A percentile compares a stretch with the other conserved stretches of the same genome.
phyloP scores from a whole-genome alignment of 495 filamentous ascomycete genomes.

The Pyronema omphalodes region DNA sequence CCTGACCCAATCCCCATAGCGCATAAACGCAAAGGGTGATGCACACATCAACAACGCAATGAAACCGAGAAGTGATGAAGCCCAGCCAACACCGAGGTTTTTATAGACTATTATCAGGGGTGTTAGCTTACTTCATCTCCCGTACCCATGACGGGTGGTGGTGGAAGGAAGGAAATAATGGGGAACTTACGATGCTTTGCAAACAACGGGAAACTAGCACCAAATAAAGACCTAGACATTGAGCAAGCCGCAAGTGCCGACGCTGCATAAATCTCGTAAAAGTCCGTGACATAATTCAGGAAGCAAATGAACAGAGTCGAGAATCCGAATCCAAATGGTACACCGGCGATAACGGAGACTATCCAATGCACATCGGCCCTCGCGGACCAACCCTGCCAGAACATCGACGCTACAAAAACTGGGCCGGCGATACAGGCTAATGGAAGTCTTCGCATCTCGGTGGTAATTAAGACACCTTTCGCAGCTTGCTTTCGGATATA shows the following conservation, averaged over 20 bases:
- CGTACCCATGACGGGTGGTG: not conserved
- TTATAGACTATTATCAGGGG: slow-evolving; percentile 19
- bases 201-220: slow-evolving; percentile 37
- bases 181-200: slow-evolving; percentile 8
- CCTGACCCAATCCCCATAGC: slow-evolving; percentile 16
- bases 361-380: slow-evolving; percentile 37
- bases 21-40: slow-evolving; percentile 20
- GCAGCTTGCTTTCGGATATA: slow-evolving; percentile 27
- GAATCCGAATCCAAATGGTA: slow-evolving; percentile 54
- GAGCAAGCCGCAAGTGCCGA: slow-evolving; percentile 48
- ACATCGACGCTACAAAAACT: slow-evolving; percentile 40
- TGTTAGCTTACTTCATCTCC: too few species aligned
- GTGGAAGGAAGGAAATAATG: not conserved
- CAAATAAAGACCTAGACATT: slow-evolving; percentile 41
- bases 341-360: slow-evolving; percentile 43
- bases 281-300: slow-evolving; percentile 61
- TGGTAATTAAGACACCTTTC: slow-evolving; percentile 11
- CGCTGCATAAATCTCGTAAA: slow-evolving; percentile 56
- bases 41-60: slow-evolving; percentile 12
- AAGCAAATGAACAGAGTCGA: slow-evolving; percentile 47
- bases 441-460: slow-evolving; percentile 48
- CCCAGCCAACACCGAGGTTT: slow-evolving; percentile 13
- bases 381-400: slow-evolving; percentile 59
- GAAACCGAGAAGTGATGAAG: slow-evolving; percentile 19
- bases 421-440: slow-evolving; percentile 48